A percentile compares a stretch with the other conserved stretches of the same genome.
Evolutionary conservation across 257 asterid genomes (phyloP).

Genomic region (Vinca minor): DNA sequence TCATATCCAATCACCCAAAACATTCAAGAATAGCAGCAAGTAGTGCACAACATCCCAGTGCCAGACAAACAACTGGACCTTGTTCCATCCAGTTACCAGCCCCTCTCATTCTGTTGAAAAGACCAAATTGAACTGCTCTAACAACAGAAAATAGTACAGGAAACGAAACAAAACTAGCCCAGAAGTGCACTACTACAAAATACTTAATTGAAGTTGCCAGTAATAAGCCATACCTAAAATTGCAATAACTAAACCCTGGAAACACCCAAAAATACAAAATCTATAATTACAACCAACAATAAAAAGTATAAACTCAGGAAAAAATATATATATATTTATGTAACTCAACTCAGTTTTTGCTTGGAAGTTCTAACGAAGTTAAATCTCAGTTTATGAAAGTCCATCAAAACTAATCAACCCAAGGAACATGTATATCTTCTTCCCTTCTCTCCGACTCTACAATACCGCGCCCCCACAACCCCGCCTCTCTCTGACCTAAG

Average conservation of each 20-base stretch:
- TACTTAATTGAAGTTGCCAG: background rate
- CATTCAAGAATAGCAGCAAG: background rate
- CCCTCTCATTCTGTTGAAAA: background rate
- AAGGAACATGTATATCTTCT: background rate
- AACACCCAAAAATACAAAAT: background rate
- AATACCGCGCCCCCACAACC: background rate
- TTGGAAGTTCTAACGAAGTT: background rate
- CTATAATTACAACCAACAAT: background rate
- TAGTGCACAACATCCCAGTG: background rate
- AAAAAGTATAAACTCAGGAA: background rate
- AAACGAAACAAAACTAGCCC: background rate
- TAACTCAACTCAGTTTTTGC: background rate
- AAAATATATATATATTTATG: background rate
- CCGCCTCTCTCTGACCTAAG: background rate
- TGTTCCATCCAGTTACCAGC: background rate
- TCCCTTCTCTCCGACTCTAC: background rate
- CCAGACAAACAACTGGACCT: background rate
- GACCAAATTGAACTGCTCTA: background rate
- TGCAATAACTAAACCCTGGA: background rate
- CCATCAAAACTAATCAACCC: background rate
- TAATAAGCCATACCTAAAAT: background rate
- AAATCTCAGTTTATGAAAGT: background rate
- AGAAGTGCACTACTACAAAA: background rate
- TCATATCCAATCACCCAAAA: background rate
- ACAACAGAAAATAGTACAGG: background rate